Evolutionary conservation across 2,329 filamentous ascomycete species (phyloP).

Genomic region (Claviceps humidiphila): DNA sequence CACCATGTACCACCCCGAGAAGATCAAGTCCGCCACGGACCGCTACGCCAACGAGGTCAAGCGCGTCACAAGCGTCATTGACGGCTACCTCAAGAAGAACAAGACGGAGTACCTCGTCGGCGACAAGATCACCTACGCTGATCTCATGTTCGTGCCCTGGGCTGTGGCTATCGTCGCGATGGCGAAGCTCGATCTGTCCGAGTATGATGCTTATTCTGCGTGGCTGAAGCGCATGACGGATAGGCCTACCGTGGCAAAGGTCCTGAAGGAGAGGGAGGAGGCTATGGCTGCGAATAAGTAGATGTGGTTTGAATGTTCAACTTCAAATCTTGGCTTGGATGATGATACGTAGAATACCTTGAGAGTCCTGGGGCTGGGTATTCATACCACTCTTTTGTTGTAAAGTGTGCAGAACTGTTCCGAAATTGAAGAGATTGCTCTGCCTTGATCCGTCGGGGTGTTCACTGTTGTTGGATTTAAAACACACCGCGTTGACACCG

Average conservation of each 20-base stretch:
- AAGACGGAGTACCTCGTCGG: conserved; percentile 12
- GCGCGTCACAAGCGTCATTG: conserved; percentile 16
- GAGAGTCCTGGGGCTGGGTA: too few species aligned
- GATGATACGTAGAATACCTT: too few species aligned
- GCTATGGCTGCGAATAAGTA: background rate
- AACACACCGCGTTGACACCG: too few species aligned
- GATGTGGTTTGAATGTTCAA: too few species aligned
- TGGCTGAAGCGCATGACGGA: conserved; percentile 3
- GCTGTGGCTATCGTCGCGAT: background rate
- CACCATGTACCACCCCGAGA: conserved; percentile 9
- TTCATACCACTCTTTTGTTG: too few species aligned
- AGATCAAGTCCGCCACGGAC: conserved; percentile 15
- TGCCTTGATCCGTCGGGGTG: too few species aligned
- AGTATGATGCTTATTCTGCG: conserved; percentile 3
- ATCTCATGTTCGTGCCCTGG: conserved; percentile 15
- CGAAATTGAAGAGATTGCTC: too few species aligned
- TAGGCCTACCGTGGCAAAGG: conserved; percentile 1
- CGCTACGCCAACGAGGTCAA: conserved; percentile 17
- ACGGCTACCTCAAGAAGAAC: conserved; percentile 11
- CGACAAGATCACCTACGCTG: conserved; percentile 13
- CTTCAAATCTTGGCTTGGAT: too few species aligned
- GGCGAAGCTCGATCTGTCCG: background rate
- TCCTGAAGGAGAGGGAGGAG: conserved; percentile 3
- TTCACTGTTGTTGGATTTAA: too few species aligned
- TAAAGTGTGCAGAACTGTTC: too few species aligned